Evolutionary conservation across 1,139 yeast genomes (phyloP).

Genomic region (Scheffersomyces stambukii): DNA sequence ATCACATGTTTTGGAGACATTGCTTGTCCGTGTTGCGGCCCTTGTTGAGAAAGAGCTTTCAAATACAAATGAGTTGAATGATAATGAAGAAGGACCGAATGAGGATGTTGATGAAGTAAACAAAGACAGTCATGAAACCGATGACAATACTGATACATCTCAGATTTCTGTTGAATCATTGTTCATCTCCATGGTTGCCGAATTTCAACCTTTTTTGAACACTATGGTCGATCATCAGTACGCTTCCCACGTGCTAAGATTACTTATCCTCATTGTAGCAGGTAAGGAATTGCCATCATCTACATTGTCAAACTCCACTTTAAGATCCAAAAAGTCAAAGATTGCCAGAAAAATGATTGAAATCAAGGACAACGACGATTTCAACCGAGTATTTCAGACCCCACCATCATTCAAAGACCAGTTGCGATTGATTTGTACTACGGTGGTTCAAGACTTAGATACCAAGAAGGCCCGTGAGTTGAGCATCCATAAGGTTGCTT

Average conservation of each 20-base stretch:
- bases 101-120: conserved; percentile 21
- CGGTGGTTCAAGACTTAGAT: conserved; percentile 38
- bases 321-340: conserved; percentile 82
- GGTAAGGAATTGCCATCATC: conserved; percentile 83
- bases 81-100: conserved; percentile 27
- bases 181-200: conserved; percentile 61
- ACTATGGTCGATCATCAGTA: conserved; percentile 71
- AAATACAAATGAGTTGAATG: conserved; percentile 31
- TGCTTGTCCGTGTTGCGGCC: conserved; percentile 72
- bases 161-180: conserved; percentile 52
- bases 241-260: conserved; percentile 82
- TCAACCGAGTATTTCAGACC: conserved; percentile 61
- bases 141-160: conserved; percentile 29
- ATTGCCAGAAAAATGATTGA: conserved; percentile 93
- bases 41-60: conserved; percentile 65
- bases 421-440: conserved; percentile 42
- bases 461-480: conserved; percentile 56
- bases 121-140: conserved; percentile 24
- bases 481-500: conserved; percentile 75
- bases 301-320: conserved; percentile 63
- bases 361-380: conserved; percentile 71
- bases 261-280: conserved; percentile 64
- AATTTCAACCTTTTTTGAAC: conserved; percentile 55
- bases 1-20: conserved; percentile 89
- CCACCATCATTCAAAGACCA: conserved; percentile 71